Evolutionary conservation across 2,329 filamentous ascomycete species (phyloP).

Genomic region (Neofusicoccum parvum): DNA sequence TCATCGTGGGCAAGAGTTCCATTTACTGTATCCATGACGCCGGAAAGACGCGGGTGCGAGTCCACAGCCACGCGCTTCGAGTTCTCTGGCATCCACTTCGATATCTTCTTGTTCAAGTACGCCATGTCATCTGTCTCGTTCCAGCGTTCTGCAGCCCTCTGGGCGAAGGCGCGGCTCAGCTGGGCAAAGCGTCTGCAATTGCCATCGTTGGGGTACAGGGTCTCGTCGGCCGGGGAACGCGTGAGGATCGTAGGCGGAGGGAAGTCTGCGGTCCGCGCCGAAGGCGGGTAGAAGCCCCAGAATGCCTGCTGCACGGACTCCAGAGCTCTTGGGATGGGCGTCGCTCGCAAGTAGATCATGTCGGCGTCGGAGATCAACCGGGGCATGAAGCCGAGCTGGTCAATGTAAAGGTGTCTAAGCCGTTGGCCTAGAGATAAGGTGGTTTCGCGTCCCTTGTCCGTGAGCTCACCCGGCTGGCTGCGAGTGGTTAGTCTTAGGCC

Average conservation of each 20-base stretch:
- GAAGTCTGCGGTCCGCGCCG: conserved; percentile 45
- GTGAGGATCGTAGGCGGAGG: conserved; percentile 49
- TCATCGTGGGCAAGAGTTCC: conserved; percentile 82
- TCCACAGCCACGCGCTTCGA: conserved; percentile 74
- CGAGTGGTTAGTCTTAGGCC: background rate
- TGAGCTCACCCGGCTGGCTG: conserved; percentile 52
- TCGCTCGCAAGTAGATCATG: conserved; percentile 51
- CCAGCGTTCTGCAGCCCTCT: conserved; percentile 50
- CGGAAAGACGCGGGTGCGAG: conserved; percentile 78
- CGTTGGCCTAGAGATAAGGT: conserved; percentile 52
- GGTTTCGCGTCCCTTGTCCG: conserved; percentile 52
- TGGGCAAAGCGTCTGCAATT: conserved; percentile 52
- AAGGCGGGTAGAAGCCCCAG: conserved; percentile 51
- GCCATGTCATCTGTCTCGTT: conserved; percentile 73
- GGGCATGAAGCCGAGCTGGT: conserved; percentile 54
- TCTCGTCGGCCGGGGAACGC: conserved; percentile 50
- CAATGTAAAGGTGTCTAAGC: conserved; percentile 52
- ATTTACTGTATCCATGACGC: conserved; percentile 94
- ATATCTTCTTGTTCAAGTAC: conserved; percentile 75
- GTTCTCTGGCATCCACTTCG: conserved; percentile 81
- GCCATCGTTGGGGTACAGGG: conserved; percentile 53
- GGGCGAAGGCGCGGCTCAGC: conserved; percentile 50
- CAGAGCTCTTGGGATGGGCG: conserved; percentile 52
- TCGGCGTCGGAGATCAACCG: conserved; percentile 43
- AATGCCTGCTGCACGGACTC: conserved; percentile 56